Percentiles rank a stretch among this genome's conserved stretches.
These are phyloP conservation scores for Pulveroboletus sp. DNA, from an alignment of 768 basidiomycete genomes.

Conservation along the genomic window DNA sequence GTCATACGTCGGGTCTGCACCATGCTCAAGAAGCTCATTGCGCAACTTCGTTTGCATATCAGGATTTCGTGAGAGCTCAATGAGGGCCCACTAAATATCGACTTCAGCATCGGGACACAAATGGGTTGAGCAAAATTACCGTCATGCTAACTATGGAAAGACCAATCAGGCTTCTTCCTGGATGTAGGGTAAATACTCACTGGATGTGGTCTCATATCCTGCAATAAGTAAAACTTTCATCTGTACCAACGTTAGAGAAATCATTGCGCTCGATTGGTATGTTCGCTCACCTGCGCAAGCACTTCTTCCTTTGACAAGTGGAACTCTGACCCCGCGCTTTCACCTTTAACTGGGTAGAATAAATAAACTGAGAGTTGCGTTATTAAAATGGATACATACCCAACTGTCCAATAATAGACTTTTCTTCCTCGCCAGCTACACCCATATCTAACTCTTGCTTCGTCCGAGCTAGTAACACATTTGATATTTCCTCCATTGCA, in stretches of 20 bases:
- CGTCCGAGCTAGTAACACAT: constrained; percentile 36
- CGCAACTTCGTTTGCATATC: constrained; percentile 49
- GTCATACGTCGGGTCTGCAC: constrained; percentile 51
- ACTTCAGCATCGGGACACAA: background rate
- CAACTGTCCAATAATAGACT: constrained; percentile 25
- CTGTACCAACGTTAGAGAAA: constrained; percentile 2
- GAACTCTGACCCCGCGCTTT: constrained; percentile 23
- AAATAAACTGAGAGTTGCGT: background rate
- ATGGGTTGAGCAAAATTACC: constrained; percentile 10
- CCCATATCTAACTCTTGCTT: constrained; percentile 31
- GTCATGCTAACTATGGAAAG: constrained; percentile 18
- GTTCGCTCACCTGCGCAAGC: constrained; percentile 17
- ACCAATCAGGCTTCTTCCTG: background rate
- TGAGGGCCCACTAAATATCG: constrained; percentile 48
- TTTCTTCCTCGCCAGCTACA: constrained; percentile 20
- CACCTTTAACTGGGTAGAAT: constrained; percentile 35
- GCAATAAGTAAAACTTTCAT: constrained; percentile 21
- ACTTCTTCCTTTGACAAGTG: constrained; percentile 30
- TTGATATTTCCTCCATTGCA: constrained; percentile 41
- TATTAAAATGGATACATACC: constrained; percentile 20
- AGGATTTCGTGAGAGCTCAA: constrained; percentile 48
- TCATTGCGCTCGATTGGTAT: too few relatives aligned
- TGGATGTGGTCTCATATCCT: constrained; percentile 24
- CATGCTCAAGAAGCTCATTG: constrained; percentile 44
- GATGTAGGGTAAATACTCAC: constrained; percentile 5